These are phyloP conservation scores for Penicillium sp. DNA, from an alignment of 2,329 filamentous ascomycete genomes.

Conservation along the genomic window DNA sequence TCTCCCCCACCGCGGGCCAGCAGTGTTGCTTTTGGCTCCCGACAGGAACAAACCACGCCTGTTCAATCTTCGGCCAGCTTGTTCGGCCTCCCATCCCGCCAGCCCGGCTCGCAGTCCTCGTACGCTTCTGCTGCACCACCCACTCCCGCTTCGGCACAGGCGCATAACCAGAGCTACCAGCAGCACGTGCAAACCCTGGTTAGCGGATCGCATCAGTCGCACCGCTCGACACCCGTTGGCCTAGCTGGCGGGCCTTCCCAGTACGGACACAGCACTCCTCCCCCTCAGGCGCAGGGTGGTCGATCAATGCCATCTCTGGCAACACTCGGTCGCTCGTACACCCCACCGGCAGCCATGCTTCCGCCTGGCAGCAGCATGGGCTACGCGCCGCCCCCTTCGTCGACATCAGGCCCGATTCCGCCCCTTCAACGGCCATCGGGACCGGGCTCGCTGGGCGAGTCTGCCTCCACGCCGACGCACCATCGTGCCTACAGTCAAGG, in stretches of 20 bases:
- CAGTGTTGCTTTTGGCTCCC: constrained; percentile 30
- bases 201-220: constrained; percentile 34
- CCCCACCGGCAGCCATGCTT: constrained; percentile 37
- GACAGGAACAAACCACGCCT: constrained; percentile 32
- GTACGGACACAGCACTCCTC: constrained; percentile 37
- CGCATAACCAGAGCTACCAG: constrained; percentile 34
- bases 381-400: constrained; percentile 29
- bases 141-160: constrained; percentile 24
- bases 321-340: constrained; percentile 38
- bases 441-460: constrained; percentile 25
- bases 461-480: constrained; percentile 27
- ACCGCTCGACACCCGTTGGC: constrained; percentile 32
- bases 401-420: constrained; percentile 23
- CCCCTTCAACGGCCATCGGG: constrained; percentile 28
- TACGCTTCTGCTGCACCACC: constrained; percentile 28
- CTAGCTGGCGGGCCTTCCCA: constrained; percentile 25
- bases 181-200: constrained; percentile 41
- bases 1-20: constrained; percentile 34
- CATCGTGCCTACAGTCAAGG: constrained; percentile 42
- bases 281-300: constrained; percentile 29
- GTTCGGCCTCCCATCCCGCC: constrained; percentile 31
- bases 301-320: constrained; percentile 28
- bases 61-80: constrained; percentile 30
- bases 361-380: constrained; percentile 30
- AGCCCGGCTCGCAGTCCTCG: constrained; percentile 23